Evolutionary conservation across 176 grass and related monocot genomes (phyloP).

Genomic region (Zoysia japonica): DNA sequence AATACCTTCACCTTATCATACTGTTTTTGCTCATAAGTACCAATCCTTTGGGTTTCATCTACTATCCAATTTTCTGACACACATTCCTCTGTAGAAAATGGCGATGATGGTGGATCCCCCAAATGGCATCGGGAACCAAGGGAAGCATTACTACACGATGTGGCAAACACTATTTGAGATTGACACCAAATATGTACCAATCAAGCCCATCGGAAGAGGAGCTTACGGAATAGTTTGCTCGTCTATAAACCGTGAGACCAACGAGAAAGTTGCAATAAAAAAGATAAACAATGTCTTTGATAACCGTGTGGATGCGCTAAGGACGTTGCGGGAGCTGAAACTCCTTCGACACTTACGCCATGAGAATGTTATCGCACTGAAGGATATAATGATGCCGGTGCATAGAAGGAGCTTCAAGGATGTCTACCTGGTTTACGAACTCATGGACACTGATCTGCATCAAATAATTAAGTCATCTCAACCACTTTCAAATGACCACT

Average conservation of each 20-base stretch:
- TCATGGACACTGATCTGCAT: slow-evolving; percentile 60
- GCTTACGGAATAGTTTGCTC: slow-evolving; percentile 59
- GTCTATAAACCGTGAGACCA: slow-evolving; percentile 44
- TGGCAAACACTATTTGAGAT: slow-evolving; percentile 63
- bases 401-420: slow-evolving; percentile 64
- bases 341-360: slow-evolving; percentile 57
- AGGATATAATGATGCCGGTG: slow-evolving; percentile 68
- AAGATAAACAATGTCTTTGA: slow-evolving; percentile 69
- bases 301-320: slow-evolving; percentile 58
- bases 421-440: slow-evolving; percentile 65
- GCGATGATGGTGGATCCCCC: slow-evolving; percentile 59
- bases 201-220: slow-evolving; percentile 57
- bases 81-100: slow-evolving; percentile 14
- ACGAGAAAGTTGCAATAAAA: slow-evolving; percentile 53
- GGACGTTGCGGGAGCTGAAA: slow-evolving; percentile 58
- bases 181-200: slow-evolving; percentile 56
- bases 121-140: slow-evolving; percentile 50
- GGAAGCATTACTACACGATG: slow-evolving; percentile 69
- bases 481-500: slow-evolving; percentile 59
- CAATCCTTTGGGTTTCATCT: background rate
- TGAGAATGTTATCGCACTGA: slow-evolving; percentile 63
- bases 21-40: background rate
- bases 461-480: slow-evolving; percentile 67
- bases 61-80: background rate
- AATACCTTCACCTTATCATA: background rate